Evolutionary conservation across 352 stramenopile genomes (phyloP).

Genomic region (Phytophthora podocarpi): DNA sequence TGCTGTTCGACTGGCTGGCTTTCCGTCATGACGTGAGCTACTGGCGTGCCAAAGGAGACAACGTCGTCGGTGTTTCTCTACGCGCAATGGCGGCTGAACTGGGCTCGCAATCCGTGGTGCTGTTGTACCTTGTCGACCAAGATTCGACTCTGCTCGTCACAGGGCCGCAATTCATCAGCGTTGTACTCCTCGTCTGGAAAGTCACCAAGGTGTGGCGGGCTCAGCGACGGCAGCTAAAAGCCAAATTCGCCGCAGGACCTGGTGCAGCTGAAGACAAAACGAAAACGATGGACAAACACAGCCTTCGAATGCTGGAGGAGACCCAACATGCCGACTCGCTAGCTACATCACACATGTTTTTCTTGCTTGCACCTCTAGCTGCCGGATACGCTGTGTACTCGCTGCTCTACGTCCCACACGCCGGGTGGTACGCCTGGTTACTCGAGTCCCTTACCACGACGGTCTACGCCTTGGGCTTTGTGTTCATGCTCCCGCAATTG

Average conservation of each 20-base stretch:
- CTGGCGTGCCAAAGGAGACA: slow-evolving; percentile 93
- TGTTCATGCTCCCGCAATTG: slow-evolving; percentile 92
- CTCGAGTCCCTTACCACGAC: slow-evolving; percentile 86
- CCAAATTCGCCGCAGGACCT: neutral
- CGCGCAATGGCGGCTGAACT: slow-evolving; percentile 93
- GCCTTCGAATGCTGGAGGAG: slow-evolving; percentile 28
- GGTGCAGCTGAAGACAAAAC: slow-evolving; percentile 37
- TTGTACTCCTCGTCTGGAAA: slow-evolving; percentile 91
- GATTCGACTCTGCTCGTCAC: slow-evolving; percentile 95
- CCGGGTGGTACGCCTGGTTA: slow-evolving; percentile 84
- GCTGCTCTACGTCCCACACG: slow-evolving; percentile 82
- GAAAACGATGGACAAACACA: slow-evolving; percentile 36
- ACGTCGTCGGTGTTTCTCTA: slow-evolving; percentile 94
- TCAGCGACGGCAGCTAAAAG: slow-evolving; percentile 26
- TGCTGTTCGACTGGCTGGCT: slow-evolving; percentile 98
- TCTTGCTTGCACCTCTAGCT: slow-evolving; percentile 75
- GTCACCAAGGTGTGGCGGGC: slow-evolving; percentile 69
- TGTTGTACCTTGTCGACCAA: slow-evolving; percentile 96
- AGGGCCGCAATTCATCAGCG: slow-evolving; percentile 59
- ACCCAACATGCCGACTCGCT: slow-evolving; percentile 81
- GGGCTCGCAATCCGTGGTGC: slow-evolving; percentile 93
- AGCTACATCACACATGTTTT: slow-evolving; percentile 84
- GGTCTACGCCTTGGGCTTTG: slow-evolving; percentile 92
- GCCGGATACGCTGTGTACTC: slow-evolving; percentile 84
- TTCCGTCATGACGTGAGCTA: slow-evolving; percentile 98